Percentiles rank a stretch among this genome's conserved stretches.
phyloP scores from a whole-genome alignment of 2,329 filamentous ascomycete genomes.

The Colletotrichum phormii region DNA sequence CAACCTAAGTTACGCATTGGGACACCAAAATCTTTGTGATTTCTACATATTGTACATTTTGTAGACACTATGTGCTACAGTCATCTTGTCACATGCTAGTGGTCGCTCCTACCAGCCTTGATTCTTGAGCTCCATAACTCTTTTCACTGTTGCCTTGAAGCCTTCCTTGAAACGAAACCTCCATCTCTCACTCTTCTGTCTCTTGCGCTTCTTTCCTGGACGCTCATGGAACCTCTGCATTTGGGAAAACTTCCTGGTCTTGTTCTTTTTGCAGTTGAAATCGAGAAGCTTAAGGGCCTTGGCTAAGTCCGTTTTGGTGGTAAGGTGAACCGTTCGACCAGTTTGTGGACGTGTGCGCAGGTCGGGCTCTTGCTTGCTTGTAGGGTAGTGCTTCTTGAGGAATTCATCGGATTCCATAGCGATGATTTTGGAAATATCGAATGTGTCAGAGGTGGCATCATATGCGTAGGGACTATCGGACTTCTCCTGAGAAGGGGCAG shows the following conservation, averaged over 20 bases:
- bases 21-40: constrained; percentile 5
- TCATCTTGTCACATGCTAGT: background rate
- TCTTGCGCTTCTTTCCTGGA: constrained; percentile 81
- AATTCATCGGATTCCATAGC: constrained; percentile 45
- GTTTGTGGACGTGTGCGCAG: constrained; percentile 54
- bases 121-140: constrained; percentile 76
- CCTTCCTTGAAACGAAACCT: constrained; percentile 74
- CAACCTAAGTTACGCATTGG: constrained; percentile 3
- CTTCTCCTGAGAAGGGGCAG: background rate
- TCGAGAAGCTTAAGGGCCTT: constrained; percentile 57
- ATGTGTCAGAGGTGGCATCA: constrained; percentile 32
- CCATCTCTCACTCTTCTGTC: constrained; percentile 77
- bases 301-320: constrained; percentile 56
- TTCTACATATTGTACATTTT: constrained; percentile 32
- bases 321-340: constrained; percentile 58
- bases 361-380: constrained; percentile 38
- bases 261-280: constrained; percentile 61
- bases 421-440: constrained; percentile 52
- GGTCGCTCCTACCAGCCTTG: constrained; percentile 76
- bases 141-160: constrained; percentile 72
- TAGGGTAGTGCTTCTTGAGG: constrained; percentile 31
- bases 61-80: background rate
- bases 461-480: constrained; percentile 22
- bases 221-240: constrained; percentile 80
- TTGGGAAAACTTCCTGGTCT: constrained; percentile 64